These are phyloP conservation scores for Tricholoma sp. DNA, from an alignment of 768 basidiomycete genomes.

Conservation along the genomic window DNA sequence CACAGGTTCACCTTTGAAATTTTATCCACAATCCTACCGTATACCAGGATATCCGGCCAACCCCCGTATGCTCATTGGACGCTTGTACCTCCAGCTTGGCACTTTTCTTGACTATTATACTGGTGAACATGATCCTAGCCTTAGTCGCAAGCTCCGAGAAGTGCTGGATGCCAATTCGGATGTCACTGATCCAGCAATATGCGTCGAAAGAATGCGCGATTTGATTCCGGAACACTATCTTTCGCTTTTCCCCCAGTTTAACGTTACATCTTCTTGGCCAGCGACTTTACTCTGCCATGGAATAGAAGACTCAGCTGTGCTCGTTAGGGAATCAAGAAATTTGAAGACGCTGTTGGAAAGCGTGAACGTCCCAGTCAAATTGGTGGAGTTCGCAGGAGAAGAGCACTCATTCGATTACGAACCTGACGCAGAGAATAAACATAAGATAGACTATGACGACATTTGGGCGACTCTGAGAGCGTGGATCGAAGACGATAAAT, in stretches of 20 bases:
- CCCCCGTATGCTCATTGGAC: conserved; percentile 53
- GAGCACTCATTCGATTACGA: conserved; percentile 55
- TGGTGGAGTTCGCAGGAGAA: conserved; percentile 22
- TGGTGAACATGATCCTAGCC: conserved; percentile 37
- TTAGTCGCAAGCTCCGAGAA: conserved; percentile 39
- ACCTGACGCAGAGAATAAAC: conserved; percentile 34
- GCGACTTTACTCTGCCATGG: conserved; percentile 45
- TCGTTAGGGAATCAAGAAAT: conserved; percentile 32
- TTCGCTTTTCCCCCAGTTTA: conserved; percentile 42
- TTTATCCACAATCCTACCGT: conserved; percentile 36
- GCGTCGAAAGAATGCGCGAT: conserved; percentile 3
- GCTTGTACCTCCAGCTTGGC: conserved; percentile 58
- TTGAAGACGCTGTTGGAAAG: conserved; percentile 18
- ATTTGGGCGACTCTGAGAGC: conserved; percentile 31
- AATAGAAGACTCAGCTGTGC: conserved; percentile 42
- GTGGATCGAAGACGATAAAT: not conserved
- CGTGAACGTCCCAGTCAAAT: conserved; percentile 19
- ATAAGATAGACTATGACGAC: conserved; percentile 31
- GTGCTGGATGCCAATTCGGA: conserved; percentile 8
- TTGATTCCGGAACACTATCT: conserved; percentile 25
- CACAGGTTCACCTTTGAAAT: conserved; percentile 42
- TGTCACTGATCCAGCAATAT: not conserved
- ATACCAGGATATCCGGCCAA: conserved; percentile 60
- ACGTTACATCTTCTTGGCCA: conserved; percentile 34
- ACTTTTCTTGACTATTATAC: conserved; percentile 56